These are phyloP conservation scores for Tanacetum coccineum DNA, from an alignment of 129 eudicot species.

Conservation along the genomic window DNA sequence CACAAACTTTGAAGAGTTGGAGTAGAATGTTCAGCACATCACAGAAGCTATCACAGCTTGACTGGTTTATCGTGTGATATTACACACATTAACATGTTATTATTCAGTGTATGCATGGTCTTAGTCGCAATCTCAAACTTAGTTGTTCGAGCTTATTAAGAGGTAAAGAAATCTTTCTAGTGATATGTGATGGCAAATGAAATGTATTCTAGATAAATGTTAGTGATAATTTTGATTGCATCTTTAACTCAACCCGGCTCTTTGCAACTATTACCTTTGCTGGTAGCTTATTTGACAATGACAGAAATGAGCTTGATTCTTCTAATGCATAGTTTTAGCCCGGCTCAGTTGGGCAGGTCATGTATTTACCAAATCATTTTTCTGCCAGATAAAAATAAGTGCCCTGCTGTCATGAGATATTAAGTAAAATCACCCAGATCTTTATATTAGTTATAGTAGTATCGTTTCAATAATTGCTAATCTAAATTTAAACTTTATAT, in stretches of 20 bases:
- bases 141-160: too few species aligned
- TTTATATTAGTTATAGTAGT: too few species aligned
- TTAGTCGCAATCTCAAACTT: too few species aligned
- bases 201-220: background rate
- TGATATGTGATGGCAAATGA: background rate
- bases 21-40: too few species aligned
- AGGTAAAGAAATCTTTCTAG: too few species aligned
- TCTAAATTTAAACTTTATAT: too few species aligned
- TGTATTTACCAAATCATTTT: constrained; percentile 62
- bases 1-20: too few species aligned
- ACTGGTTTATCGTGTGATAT: too few species aligned
- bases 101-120: too few species aligned
- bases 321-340: constrained; percentile 34
- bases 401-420: constrained; percentile 45
- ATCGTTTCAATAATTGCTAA: too few species aligned
- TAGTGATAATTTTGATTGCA: background rate
- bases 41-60: too few species aligned
- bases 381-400: constrained; percentile 75
- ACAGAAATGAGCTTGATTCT: constrained; percentile 9
- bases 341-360: constrained; percentile 58
- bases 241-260: background rate
- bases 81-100: too few species aligned
- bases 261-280: background rate
- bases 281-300: background rate
- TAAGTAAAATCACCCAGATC: constrained; percentile 42